A percentile compares a stretch with the other conserved stretches of the same genome.
Conservation (phyloP, 495 filamentous ascomycete genomes). For the Aspergillus funiculosus region DNA sequence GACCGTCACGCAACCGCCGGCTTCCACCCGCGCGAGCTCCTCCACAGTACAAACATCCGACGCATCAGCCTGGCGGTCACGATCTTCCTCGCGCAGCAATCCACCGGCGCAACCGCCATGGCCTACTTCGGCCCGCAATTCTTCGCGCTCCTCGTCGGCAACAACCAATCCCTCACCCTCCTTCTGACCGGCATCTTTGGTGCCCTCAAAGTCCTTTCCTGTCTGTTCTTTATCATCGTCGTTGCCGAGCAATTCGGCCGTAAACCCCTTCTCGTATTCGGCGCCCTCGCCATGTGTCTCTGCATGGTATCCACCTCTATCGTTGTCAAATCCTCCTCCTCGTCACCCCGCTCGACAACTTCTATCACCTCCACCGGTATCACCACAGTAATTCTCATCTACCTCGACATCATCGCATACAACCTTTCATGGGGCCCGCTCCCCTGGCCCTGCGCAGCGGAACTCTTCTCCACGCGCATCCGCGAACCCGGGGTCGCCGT, state of each 20-base stretch:
- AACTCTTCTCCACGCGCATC: constrained; percentile 48
- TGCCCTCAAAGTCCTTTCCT: constrained; percentile 45
- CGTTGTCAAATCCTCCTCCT: constrained; percentile 39
- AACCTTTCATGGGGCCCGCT: constrained; percentile 40
- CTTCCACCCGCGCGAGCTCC: constrained; percentile 37
- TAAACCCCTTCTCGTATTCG: constrained; percentile 45
- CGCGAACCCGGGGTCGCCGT: constrained; percentile 45
- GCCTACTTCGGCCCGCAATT: constrained; percentile 51
- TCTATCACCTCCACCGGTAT: constrained; percentile 31
- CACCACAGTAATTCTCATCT: constrained; percentile 45
- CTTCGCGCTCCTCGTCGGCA: constrained; percentile 49
- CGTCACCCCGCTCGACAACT: constrained; percentile 10
- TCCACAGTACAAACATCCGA: constrained; percentile 38
- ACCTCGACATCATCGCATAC: constrained; percentile 43
- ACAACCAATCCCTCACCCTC: constrained; percentile 17
- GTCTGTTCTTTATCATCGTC: constrained; percentile 45
- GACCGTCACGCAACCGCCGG: constrained; percentile 39
- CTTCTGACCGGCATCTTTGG: constrained; percentile 49
- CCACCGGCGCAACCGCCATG: constrained; percentile 49
- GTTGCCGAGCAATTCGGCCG: constrained; percentile 55
- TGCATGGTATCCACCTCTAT: constrained; percentile 53
- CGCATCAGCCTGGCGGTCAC: constrained; percentile 37
- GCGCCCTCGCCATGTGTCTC: constrained; percentile 45
- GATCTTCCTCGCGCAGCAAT: constrained; percentile 44
- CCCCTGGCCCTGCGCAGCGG: constrained; percentile 35